Base-by-base conservation (phyloP, 495 filamentous ascomycete species). In the Ramalina intermedia region DNA sequence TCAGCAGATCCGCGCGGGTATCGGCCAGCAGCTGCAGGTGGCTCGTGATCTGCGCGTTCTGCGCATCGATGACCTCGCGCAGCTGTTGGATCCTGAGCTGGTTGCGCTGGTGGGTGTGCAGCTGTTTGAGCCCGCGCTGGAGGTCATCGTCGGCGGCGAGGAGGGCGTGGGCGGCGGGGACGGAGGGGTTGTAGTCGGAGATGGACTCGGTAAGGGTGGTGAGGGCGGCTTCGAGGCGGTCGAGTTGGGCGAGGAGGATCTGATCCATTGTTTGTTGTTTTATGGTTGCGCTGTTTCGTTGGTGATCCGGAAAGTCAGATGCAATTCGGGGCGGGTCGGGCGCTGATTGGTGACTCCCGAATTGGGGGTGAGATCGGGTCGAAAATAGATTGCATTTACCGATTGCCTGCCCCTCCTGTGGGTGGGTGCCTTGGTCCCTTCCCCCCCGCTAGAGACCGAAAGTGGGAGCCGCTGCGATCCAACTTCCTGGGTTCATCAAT, bases 171-270 rank as follows among this genome's bases (percentile, higher is more conserved):
- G 83, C 83, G 21, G 78, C 72, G 24, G 65, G 58, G 5, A 74
- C 63, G 11, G 78, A 81, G 26, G 85, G 85, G 53, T 85, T 84
- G 72, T 86, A 87, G 49, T 84, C 79, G 8, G 81, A 67, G 38
- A 90, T 82, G 2, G 84, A 85, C 58, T 84, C 80, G 56, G 86
- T 76, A 11, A 90, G 70, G 8, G 63, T 72, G 12, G 70, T 68
- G 23, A 90, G 68, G 5, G 80, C 78, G 48, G 73, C 71, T 57
- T 85, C 83, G 37, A 88, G 66, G 46, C 80, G 76, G 54, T 82
- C 72, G 54, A 87, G 83, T 50, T 75, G 75, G 13, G 53, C 49
- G 48, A 78, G 71, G 24, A 85, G 65, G 45, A 74, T 62, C 36
- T 66, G 63, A 48, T 84, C 73, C 81, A 85, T 85, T 20, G 33